Evolutionary conservation across 441 rosid species (phyloP), one percentile per base, ranked within the genome.

Genomic region (Brassica hybrid): DNA sequence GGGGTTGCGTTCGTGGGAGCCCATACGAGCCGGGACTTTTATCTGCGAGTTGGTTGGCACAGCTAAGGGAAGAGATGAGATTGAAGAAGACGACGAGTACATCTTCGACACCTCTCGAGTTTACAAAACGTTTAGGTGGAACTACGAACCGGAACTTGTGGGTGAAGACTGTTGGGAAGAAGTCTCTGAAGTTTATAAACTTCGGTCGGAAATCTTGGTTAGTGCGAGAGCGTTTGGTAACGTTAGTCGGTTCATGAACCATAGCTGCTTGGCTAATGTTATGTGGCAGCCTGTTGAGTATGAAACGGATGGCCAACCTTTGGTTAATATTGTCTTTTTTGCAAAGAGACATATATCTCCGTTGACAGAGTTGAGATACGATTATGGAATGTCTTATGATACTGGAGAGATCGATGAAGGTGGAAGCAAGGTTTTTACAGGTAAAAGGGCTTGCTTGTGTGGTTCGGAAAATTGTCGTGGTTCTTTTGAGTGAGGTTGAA

Each of bases 231-330:
- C 17, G 2, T 2, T 2, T 18, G 91, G 88, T 0, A 88, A 88
- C 36, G 85, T 86, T 6, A 84, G 81, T 56, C 76, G 88, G 52
- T 85, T 87, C 50, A 81, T 87, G 78, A 87, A 87, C 54, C 88
- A 87, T 9, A 84, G 89, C 65, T 84, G 91, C 77, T 61, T 70
- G 8, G 82, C 85, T 0, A 87, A 81, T 68, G 83, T 87, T 25
- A 76, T 80, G 38, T 87, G 91, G 88, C 89, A 87, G 75, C 85
- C 80, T 8, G 32, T 87, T 58, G 23, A 74, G 12, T n/a, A n/a
- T n/a, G n/a, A n/a, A n/a, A n/a, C n/a, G n/a, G n/a, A n/a, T n/a
- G n/a, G n/a, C n/a, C n/a, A n/a, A n/a, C n/a, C n/a, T n/a, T n/a
- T n/a, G n/a, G n/a, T n/a, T n/a, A n/a, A n/a, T n/a, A n/a, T n/a